Conservation (phyloP, 257 asterid genomes). For the Rhazya stricta region DNA sequence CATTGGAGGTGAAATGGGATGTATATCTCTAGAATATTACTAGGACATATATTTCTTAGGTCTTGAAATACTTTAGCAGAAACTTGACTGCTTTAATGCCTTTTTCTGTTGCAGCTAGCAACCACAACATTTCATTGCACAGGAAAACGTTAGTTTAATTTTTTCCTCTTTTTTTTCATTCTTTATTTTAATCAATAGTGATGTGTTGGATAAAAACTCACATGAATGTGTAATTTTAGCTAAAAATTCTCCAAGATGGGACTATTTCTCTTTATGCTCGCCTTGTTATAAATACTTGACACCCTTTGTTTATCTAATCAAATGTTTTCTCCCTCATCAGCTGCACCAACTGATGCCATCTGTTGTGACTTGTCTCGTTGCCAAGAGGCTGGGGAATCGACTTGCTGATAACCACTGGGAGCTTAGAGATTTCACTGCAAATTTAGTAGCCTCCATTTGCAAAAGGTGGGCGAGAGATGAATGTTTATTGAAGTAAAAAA, state of each 20-base stretch:
- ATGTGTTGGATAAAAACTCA: neutral
- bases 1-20: neutral
- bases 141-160: neutral
- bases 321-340: constrained; percentile 30
- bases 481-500: neutral
- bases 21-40: neutral
- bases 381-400: constrained; percentile 79
- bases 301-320: neutral
- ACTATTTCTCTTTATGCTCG: neutral
- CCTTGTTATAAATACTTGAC: neutral
- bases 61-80: neutral
- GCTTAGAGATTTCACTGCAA: constrained; percentile 80
- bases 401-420: constrained; percentile 90
- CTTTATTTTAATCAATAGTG: neutral
- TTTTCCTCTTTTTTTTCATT: neutral
- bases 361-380: constrained; percentile 94
- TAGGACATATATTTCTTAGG: neutral
- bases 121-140: neutral
- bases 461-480: constrained; percentile 47
- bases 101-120: neutral
- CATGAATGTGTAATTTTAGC: neutral
- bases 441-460: constrained; percentile 74
- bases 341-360: constrained; percentile 96
- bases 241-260: neutral
- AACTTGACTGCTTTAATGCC: neutral